A percentile compares a stretch with the other conserved stretches of the same genome.
Evolutionary conservation across 2,329 filamentous ascomycete genomes (phyloP).

Genomic region (Hirsutella minnesotensis): DNA sequence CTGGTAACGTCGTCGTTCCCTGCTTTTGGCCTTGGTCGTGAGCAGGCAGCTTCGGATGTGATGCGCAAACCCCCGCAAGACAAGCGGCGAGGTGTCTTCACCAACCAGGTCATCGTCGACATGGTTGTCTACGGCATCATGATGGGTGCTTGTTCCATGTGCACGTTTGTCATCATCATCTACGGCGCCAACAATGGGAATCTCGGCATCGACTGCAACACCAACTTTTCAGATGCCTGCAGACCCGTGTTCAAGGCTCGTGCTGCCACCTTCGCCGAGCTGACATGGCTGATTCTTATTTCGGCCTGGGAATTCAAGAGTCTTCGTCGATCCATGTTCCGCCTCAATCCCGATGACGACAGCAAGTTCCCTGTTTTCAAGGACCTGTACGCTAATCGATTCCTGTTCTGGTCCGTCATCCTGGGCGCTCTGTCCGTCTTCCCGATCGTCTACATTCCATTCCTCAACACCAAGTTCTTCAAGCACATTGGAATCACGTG

Average conservation of each 20-base stretch:
- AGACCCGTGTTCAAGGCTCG: slow-evolving; percentile 55
- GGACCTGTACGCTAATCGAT: slow-evolving; percentile 58
- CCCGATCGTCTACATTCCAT: slow-evolving; percentile 60
- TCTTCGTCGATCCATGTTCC: slow-evolving; percentile 60
- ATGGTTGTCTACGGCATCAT: slow-evolving; percentile 70
- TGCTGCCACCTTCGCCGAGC: slow-evolving; percentile 59
- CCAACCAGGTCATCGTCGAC: slow-evolving; percentile 63
- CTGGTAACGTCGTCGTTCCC: slow-evolving; percentile 84
- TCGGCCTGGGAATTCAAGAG: slow-evolving; percentile 71
- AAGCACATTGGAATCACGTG: slow-evolving; percentile 60
- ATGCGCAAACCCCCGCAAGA: slow-evolving; percentile 71
- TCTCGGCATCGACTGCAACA: slow-evolving; percentile 53
- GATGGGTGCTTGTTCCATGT: slow-evolving; percentile 59
- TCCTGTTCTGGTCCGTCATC: slow-evolving; percentile 57
- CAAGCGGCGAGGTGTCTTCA: slow-evolving; percentile 58
- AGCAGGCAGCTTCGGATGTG: slow-evolving; percentile 62
- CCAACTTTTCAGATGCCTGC: slow-evolving; percentile 42
- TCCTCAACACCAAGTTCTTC: slow-evolving; percentile 58
- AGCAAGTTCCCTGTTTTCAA: slow-evolving; percentile 42
- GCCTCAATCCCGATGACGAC: slow-evolving; percentile 42
- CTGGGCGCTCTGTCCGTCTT: slow-evolving; percentile 51
- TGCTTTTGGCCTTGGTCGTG: slow-evolving; percentile 78
- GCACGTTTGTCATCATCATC: slow-evolving; percentile 54
- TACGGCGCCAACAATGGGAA: slow-evolving; percentile 42
- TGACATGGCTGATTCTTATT: slow-evolving; percentile 64